A percentile compares a stretch with the other conserved stretches of the same genome.
These are phyloP conservation scores for Trichaptum fuscoviolaceum DNA, from an alignment of 768 basidiomycete genomes.

Conservation along the genomic window DNA sequence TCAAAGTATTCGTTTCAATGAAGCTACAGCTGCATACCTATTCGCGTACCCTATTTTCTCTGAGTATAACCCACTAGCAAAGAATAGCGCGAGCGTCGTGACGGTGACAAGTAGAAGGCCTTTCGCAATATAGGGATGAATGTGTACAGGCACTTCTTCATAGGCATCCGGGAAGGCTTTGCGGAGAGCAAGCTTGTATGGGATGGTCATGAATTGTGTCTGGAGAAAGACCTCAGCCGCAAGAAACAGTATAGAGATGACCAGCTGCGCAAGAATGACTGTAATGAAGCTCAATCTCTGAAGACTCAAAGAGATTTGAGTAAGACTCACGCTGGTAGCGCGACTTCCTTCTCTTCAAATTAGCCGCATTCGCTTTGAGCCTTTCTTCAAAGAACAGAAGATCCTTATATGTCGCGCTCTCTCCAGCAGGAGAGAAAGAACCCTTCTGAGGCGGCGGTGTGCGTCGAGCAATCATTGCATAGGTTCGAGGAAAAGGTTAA, in stretches of 20 bases:
- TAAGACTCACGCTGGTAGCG: slow-evolving; percentile 69
- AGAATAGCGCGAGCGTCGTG: slow-evolving; percentile 90
- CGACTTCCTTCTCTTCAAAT: slow-evolving; percentile 69
- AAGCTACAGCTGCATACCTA: slow-evolving; percentile 50
- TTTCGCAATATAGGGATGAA: slow-evolving; percentile 72
- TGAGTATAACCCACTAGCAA: slow-evolving; percentile 92
- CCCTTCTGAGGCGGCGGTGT: slow-evolving; percentile 24
- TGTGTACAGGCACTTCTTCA: slow-evolving; percentile 33
- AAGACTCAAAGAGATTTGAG: slow-evolving; percentile 17
- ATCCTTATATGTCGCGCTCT: slow-evolving; percentile 79
- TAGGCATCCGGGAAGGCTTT: slow-evolving; percentile 49
- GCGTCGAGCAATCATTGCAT: slow-evolving; percentile 22
- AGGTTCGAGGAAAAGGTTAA: no score
- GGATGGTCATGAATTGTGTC: slow-evolving; percentile 59
- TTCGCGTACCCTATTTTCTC: slow-evolving; percentile 97
- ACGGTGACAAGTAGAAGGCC: slow-evolving; percentile 83
- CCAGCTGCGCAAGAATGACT: slow-evolving; percentile 75
- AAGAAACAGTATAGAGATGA: slow-evolving; percentile 64
- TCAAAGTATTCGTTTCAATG: slow-evolving; percentile 2
- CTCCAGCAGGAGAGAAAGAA: slow-evolving; percentile 59
- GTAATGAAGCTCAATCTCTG: slow-evolving; percentile 5
- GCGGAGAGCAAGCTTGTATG: slow-evolving; percentile 50
- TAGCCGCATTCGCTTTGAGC: slow-evolving; percentile 89
- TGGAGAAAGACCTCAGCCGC: slow-evolving; percentile 71
- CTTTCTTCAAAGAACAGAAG: slow-evolving; percentile 92